Percentiles rank a stretch among this genome's conserved stretches.
phyloP scores from a whole-genome alignment of 306 rosid species.

The Pyrus communis region DNA sequence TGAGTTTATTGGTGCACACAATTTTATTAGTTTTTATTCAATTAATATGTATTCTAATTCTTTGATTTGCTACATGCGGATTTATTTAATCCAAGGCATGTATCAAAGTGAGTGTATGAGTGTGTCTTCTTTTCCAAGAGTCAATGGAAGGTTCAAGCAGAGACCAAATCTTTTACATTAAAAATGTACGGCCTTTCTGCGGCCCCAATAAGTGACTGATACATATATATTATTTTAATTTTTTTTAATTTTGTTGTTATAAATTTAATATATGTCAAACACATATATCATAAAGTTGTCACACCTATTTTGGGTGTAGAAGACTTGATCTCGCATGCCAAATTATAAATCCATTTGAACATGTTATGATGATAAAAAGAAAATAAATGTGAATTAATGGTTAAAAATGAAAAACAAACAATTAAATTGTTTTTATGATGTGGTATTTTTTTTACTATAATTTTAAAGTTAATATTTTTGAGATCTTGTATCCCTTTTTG shows the following conservation, averaged over 20 bases:
- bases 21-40: background rate
- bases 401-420: background rate
- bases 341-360: background rate
- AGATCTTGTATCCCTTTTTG: too few species aligned
- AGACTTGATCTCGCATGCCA: background rate
- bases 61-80: background rate
- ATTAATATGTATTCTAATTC: background rate
- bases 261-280: too few species aligned
- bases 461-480: too few species aligned
- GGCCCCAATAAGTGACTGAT: too few species aligned
- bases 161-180: too few species aligned
- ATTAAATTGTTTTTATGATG: too few species aligned
- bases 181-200: fast-evolving
- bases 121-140: background rate
- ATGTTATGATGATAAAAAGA: background rate
- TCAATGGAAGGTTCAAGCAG: background rate
- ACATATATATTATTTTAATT: too few species aligned
- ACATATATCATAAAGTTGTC: too few species aligned
- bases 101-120: background rate
- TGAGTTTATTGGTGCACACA: background rate
- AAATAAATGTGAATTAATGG: background rate
- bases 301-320: too few species aligned
- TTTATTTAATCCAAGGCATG: background rate
- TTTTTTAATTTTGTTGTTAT: too few species aligned
- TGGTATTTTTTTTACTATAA: too few species aligned